Evolutionary conservation across 2,329 filamentous ascomycete species (phyloP), one percentile per base, ranked within the genome.

Genomic region (Colletotrichum sp.): DNA sequence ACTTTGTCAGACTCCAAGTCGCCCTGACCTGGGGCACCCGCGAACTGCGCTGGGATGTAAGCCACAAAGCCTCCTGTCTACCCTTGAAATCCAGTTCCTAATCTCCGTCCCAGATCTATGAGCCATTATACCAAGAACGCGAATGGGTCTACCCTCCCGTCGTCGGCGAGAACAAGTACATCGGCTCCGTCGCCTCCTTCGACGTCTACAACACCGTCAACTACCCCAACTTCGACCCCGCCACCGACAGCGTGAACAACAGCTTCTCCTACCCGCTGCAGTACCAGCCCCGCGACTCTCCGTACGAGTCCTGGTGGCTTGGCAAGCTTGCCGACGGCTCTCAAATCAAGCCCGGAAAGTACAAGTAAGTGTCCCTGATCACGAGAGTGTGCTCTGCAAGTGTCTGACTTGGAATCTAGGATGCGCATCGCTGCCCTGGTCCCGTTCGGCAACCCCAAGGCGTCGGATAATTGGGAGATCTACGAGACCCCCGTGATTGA

Each of bases 101-200:
- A 70, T 32, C 28, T 2, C n/a, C 7, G 9, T 21, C 9, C 7
- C 26, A 78, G 77, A 85, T 88, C 39, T 88, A 86, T 72, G 81
- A 85, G 6, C 77, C 76, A 8, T 79, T 80, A 9, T 88, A 85
- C 82, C 80, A 81, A 2, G 85, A 88, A 71, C 77, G 78, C 4
- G 79, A 85, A 28, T 89, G 87, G 87, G 69, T 79, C 6, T 88
- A 87, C 68, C 88, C 88, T 4, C 86, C 84, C 1, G 78, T 81
- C 7, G 77, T 83, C 12, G 86, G 86, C 52, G 62, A 84, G 65
- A 81, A 81, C 26, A 84, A 84, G 32, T 89, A 84, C 71, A 77
- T 89, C 67, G 87, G 88, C 39, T 85, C 86, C 3, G 86, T 85
- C 6, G 85, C 86, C 8, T 83, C 83, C 28, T 76, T 75, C 62